Percentiles rank a stretch among this genome's conserved stretches.
Conservation (phyloP, 2,329 filamentous ascomycete species). For the Colletotrichum tanaceti region DNA sequence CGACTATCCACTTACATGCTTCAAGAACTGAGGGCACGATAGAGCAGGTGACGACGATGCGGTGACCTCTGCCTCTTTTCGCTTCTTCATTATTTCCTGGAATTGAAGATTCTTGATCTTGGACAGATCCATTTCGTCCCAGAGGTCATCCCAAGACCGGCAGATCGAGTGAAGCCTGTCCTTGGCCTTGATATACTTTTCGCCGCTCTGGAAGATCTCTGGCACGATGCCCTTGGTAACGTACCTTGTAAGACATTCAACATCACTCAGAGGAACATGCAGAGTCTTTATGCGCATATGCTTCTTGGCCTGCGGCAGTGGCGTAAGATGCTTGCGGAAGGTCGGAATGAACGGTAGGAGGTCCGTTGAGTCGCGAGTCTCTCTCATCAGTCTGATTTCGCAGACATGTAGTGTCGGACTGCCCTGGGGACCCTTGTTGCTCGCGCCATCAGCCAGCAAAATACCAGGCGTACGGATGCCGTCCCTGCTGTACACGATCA, state of each 20-base stretch:
- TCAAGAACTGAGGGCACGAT: slow-evolving; percentile 81
- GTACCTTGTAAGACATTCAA: slow-evolving; percentile 86
- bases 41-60: slow-evolving; percentile 75
- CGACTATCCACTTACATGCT: slow-evolving; percentile 75
- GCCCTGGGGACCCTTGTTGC: slow-evolving; percentile 65
- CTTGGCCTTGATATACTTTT: slow-evolving; percentile 66
- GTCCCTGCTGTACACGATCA: slow-evolving; percentile 88
- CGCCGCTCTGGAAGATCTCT: slow-evolving; percentile 67
- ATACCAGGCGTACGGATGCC: slow-evolving; percentile 86
- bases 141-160: slow-evolving; percentile 79
- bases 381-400: slow-evolving; percentile 77
- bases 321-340: slow-evolving; percentile 75
- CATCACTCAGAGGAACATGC: slow-evolving; percentile 78
- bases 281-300: slow-evolving; percentile 76
- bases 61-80: slow-evolving; percentile 70
- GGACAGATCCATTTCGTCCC: slow-evolving; percentile 86
- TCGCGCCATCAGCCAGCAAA: slow-evolving; percentile 79
- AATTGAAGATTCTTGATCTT: slow-evolving; percentile 86
- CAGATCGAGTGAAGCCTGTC: slow-evolving; percentile 77
- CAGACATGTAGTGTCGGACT: slow-evolving; percentile 80
- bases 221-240: slow-evolving; percentile 69
- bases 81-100: slow-evolving; percentile 81
- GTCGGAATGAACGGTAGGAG: slow-evolving; percentile 82
- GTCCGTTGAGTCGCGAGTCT: slow-evolving; percentile 82
- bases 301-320: slow-evolving; percentile 73